Base-by-base conservation (phyloP, 371 early-diverging fungal species). In the Mucor indicus region DNA sequence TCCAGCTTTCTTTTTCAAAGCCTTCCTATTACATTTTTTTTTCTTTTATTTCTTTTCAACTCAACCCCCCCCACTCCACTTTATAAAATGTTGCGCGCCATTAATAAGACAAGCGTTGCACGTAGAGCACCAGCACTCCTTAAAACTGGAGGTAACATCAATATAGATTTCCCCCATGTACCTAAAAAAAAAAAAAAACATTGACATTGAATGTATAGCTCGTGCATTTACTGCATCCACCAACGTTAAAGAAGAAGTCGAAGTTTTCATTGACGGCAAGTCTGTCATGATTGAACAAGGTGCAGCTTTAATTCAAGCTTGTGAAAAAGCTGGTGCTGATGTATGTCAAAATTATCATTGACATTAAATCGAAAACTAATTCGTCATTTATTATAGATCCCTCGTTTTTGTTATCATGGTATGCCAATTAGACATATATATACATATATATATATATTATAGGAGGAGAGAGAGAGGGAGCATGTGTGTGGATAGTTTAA, bases 321-420 rank as follows among this genome's bases (percentile, higher is more conserved):
- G 95, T 60, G 98, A 96, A 55, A 83, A 87, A 68, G 91, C 89
- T 33, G 90, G 90, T 38, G 87, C 81, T 47, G 84, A 86, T 69
- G 76, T 75, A 72, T 56, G 70, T 55, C n/a, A 10, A 16, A 15
- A 13, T 15, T 15, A 4, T 11, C 6, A 33, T n/a, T n/a, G n/a
- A n/a, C n/a, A n/a, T n/a, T n/a, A n/a, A n/a, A n/a, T n/a, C n/a
- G n/a, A n/a, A n/a, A n/a, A n/a, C n/a, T n/a, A n/a, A n/a, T n/a
- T n/a, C n/a, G n/a, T n/a, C n/a, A n/a, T n/a, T 21, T 4, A 6
- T 37, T 36, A 15, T 55, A 75, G 61, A 93, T 98, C 60, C 97
- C 97, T 31, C 87, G 98, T 27, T 98, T 97, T 81, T 97, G 98
- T 71, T 95, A 96, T 77, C 98, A 98, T 73, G 97, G 75, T 75